Evolutionary conservation across 2,329 filamentous ascomycete genomes (phyloP).

Genomic region (Sarocladium kiliense): DNA sequence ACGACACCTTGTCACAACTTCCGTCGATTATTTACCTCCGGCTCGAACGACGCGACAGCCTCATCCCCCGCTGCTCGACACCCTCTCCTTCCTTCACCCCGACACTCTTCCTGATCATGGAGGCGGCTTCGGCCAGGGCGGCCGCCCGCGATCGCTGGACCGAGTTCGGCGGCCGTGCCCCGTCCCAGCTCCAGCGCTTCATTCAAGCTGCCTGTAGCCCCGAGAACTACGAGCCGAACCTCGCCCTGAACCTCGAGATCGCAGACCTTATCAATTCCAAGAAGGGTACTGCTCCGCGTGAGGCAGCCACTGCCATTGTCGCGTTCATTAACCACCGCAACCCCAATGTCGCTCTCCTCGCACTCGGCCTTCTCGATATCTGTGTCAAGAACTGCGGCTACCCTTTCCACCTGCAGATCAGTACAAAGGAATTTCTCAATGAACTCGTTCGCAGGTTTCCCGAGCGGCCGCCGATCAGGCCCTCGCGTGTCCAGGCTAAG

Average conservation of each 20-base stretch:
- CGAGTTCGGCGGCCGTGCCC: conserved; percentile 70
- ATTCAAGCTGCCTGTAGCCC: conserved; percentile 95
- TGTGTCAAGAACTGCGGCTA: conserved; percentile 99
- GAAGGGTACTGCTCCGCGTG: conserved; percentile 91
- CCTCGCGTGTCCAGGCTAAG: conserved; percentile 81
- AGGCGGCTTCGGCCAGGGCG: conserved; percentile 92
- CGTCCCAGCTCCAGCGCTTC: conserved; percentile 88
- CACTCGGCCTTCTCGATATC: conserved; percentile 89
- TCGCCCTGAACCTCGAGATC: conserved; percentile 94
- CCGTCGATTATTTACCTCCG: not conserved
- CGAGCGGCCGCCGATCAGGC: conserved; percentile 81
- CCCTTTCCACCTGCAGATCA: conserved; percentile 96
- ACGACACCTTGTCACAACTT: conserved; percentile 7
- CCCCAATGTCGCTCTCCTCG: conserved; percentile 86
- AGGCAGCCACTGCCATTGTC: conserved; percentile 90
- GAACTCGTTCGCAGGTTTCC: conserved; percentile 95
- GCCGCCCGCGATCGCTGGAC: conserved; percentile 92
- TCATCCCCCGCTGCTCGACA: not conserved
- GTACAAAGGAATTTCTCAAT: conserved; percentile 98
- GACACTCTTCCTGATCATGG: conserved; percentile 50
- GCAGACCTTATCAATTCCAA: conserved; percentile 95
- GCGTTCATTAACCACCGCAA: conserved; percentile 96
- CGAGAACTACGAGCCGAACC: conserved; percentile 96
- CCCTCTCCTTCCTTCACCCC: not conserved
- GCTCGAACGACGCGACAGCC: not conserved